Conservation (phyloP, 2,329 filamentous ascomycete genomes). For the Corniculantispora saksenae region DNA sequence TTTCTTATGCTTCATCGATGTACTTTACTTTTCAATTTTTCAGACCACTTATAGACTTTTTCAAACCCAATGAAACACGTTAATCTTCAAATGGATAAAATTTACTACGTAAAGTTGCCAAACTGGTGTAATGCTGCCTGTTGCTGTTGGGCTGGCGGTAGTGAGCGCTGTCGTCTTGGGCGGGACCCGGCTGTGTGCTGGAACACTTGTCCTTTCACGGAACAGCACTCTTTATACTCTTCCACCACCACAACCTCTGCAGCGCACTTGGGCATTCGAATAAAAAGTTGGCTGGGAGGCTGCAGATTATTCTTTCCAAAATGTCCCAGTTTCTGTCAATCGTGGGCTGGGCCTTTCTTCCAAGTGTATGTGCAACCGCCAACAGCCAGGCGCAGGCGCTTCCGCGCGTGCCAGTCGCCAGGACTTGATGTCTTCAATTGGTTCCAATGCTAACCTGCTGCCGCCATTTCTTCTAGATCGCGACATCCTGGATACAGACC, state of each 20-base stretch:
- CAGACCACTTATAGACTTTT: constrained; percentile 11
- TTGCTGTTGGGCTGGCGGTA: not conserved
- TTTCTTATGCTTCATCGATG: constrained; percentile 12
- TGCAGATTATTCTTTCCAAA: constrained; percentile 15
- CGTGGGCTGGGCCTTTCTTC: constrained; percentile 59
- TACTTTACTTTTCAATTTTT: constrained; percentile 11
- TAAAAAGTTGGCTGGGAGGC: not conserved
- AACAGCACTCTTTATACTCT: not conserved
- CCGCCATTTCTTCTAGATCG: constrained; percentile 60
- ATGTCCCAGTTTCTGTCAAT: constrained; percentile 58
- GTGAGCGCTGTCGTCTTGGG: not conserved
- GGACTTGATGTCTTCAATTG: not conserved
- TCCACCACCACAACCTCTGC: not conserved
- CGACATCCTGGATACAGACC: constrained; percentile 73
- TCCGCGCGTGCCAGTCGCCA: not conserved
- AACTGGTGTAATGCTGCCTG: not conserved
- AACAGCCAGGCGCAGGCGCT: not conserved
- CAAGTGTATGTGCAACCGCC: constrained; percentile 42
- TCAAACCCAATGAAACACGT: constrained; percentile 2
- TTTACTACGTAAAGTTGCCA: not conserved
- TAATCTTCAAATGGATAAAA: not conserved
- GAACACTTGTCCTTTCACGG: constrained; percentile 14
- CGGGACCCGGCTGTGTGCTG: not conserved
- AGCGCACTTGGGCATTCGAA: not conserved
- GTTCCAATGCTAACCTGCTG: constrained; percentile 19